Percentiles rank a stretch among this genome's conserved stretches.
phyloP scores from a whole-genome alignment of 768 basidiomycete genomes.

The Saitozyma sp. region DNA sequence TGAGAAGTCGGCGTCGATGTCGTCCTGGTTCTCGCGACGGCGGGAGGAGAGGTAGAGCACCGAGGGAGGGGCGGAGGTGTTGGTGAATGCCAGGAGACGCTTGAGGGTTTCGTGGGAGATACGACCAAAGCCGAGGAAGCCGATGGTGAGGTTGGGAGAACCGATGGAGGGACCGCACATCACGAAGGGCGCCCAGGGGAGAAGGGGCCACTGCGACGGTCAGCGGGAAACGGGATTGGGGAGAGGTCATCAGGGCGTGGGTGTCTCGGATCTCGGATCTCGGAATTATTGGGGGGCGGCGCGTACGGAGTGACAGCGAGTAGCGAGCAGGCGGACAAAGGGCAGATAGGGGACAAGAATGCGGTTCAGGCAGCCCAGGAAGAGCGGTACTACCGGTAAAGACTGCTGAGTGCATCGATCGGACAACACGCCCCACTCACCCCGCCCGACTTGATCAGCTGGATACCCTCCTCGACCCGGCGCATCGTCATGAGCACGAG shows the following conservation, averaged over 20 bases:
- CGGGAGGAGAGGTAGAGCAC: slow-evolving; percentile 43
- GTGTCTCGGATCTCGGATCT: background rate
- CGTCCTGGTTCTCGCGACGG: slow-evolving; percentile 33
- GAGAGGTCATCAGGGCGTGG: background rate
- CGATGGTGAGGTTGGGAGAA: slow-evolving; percentile 60
- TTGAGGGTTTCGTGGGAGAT: slow-evolving; percentile 82
- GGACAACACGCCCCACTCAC: slow-evolving; percentile 54
- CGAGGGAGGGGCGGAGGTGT: slow-evolving; percentile 30
- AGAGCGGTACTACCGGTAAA: too few relatives aligned
- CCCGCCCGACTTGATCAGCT: slow-evolving; percentile 68
- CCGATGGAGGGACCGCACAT: slow-evolving; percentile 67
- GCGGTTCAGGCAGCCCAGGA: too few relatives aligned
- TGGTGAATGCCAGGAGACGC: slow-evolving; percentile 74
- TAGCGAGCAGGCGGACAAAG: background rate
- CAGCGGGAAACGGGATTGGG: background rate
- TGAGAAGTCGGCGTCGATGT: slow-evolving; percentile 42
- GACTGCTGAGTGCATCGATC: too few relatives aligned
- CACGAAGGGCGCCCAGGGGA: slow-evolving; percentile 76
- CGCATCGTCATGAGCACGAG: slow-evolving; percentile 89
- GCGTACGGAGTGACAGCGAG: background rate
- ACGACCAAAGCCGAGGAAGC: slow-evolving; percentile 92
- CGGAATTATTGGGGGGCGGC: too few relatives aligned
- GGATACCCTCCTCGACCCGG: slow-evolving; percentile 66
- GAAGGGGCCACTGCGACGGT: slow-evolving; percentile 68
- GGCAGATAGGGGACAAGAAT: too few relatives aligned